Evolutionary conservation across 768 basidiomycete species (phyloP).

Genomic region (Tylopilus vinaceipallidus): DNA sequence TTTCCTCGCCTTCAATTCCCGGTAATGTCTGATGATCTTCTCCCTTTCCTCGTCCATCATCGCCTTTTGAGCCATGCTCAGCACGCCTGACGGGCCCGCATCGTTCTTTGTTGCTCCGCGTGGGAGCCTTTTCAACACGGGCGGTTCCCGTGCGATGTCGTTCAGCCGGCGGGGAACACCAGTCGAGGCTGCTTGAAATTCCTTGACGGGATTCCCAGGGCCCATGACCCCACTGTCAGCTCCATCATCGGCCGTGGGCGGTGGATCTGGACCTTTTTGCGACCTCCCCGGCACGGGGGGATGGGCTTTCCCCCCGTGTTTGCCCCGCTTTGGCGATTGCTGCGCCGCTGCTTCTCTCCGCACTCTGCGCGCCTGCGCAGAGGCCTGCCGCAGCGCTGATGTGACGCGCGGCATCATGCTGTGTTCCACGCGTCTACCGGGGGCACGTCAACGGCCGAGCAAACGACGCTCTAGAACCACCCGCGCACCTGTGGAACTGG

Average conservation of each 20-base stretch:
- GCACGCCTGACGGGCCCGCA: conserved; percentile 40
- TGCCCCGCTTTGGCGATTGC: conserved; percentile 18
- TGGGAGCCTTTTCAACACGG: conserved; percentile 55
- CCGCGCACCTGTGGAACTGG: conserved; percentile 70
- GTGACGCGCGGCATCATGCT: conserved; percentile 65
- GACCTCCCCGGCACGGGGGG: conserved; percentile 9
- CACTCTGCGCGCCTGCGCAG: conserved; percentile 47
- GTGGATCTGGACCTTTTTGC: conserved; percentile 15
- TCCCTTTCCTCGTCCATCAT: conserved; percentile 79
- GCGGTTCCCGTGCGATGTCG: conserved; percentile 69
- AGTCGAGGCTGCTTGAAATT: conserved; percentile 49
- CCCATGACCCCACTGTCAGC: conserved; percentile 21
- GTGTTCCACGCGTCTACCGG: conserved; percentile 65
- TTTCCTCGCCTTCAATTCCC: conserved; percentile 61
- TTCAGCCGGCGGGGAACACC: conserved; percentile 65
- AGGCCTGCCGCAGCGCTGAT: conserved; percentile 57
- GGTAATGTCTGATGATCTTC: conserved; percentile 62
- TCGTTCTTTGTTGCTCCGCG: conserved; percentile 38
- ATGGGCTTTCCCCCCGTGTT: conserved; percentile 6
- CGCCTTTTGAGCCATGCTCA: conserved; percentile 72
- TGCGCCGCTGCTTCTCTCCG: conserved; percentile 30
- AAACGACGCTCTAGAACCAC: too few relatives aligned
- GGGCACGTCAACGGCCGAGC: too few relatives aligned
- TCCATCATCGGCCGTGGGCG: conserved; percentile 7
- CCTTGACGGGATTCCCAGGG: conserved; percentile 31